Base-by-base conservation (phyloP, 2,329 filamentous ascomycete genomes). In the Neocucurbitaria cava region DNA sequence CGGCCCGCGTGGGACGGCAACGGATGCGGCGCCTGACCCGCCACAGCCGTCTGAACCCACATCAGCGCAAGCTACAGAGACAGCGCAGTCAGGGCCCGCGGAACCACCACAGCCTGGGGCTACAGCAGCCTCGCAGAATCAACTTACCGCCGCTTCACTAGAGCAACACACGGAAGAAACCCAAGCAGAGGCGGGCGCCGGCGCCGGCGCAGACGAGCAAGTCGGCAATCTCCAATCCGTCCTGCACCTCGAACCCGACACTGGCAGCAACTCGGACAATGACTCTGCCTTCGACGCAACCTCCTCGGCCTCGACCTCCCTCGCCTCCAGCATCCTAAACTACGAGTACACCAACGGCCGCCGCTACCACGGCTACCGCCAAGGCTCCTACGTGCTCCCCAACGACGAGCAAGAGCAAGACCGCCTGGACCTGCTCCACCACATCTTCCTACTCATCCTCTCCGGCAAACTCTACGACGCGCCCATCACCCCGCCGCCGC, bases 321-420 rank as follows among this genome's bases (percentile, higher is more conserved):
- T 76, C 48, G 68, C 71, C 40, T 74, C 71, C 13, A 71, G 69
- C 36, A 69, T 76, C 57, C 62, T 73, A 21, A 69, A 75, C 58
- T 76, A 76, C 65, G 69, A 73, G 38, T 77, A 76, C 59, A 62
- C 61, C 36, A 76, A 76, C 33, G 74, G 74, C 20, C 69, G 74
- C 15, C 71, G 74, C 50, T 77, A 77, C 61, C 72, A 75, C 54
- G 71, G 63, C 59, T 76, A 70, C 59, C 70, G 72, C 52, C 64
- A 61, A 20, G 74, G 74, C 45, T 54, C 66, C 10, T 76, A 76
- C 56, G 52, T 70, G 11, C 65, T 76, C 23, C 73, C 73, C 54
- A 75, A 76, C 59, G 74, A 76, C 64, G 74, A 75, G 50, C 63
- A 69, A 38, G 73, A 77, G 61, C 71, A 74, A 52, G 74, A 76